These are phyloP conservation scores for Betula pendula DNA, from an alignment of 306 rosid species.

Conservation along the genomic window DNA sequence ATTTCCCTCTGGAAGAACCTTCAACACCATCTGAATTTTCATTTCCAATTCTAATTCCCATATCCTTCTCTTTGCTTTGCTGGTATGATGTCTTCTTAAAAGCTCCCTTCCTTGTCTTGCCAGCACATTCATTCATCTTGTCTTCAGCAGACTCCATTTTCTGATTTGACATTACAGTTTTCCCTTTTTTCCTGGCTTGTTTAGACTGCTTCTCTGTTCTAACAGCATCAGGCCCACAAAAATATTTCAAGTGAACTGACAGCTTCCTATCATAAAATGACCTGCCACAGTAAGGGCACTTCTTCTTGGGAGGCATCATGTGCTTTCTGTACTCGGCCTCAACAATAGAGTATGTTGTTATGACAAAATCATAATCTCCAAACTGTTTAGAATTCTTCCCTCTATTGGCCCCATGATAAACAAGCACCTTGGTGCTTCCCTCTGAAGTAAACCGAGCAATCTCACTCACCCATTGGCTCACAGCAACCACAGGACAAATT, in stretches of 20 bases:
- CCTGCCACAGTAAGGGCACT: constrained; percentile 65
- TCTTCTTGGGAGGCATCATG: constrained; percentile 78
- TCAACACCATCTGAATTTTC: constrained; percentile 23
- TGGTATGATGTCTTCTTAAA: constrained; percentile 15
- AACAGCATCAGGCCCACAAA: constrained; percentile 72
- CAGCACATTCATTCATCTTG: constrained; percentile 23
- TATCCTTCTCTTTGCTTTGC: constrained; percentile 30
- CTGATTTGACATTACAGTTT: constrained; percentile 12
- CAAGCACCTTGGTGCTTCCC: constrained; percentile 78
- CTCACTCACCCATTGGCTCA: constrained; percentile 84
- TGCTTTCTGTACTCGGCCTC: constrained; percentile 82
- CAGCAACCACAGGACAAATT: constrained; percentile 89
- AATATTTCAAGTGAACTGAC: constrained; percentile 51
- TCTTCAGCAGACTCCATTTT: constrained; percentile 26
- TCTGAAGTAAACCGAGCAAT: constrained; percentile 67
- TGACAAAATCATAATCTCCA: constrained; percentile 71
- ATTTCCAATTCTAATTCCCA: constrained; percentile 1
- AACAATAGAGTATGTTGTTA: constrained; percentile 75
- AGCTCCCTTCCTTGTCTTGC: constrained; percentile 15
- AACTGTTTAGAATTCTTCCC: constrained; percentile 51
- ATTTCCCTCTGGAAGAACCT: constrained; percentile 27
- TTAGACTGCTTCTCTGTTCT: constrained; percentile 80
- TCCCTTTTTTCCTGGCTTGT: constrained; percentile 58
- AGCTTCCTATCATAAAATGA: constrained; percentile 31
- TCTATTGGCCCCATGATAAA: constrained; percentile 83